These are phyloP conservation scores for Pythium coloratum DNA, from an alignment of 352 stramenopile genomes.

Conservation along the genomic window DNA sequence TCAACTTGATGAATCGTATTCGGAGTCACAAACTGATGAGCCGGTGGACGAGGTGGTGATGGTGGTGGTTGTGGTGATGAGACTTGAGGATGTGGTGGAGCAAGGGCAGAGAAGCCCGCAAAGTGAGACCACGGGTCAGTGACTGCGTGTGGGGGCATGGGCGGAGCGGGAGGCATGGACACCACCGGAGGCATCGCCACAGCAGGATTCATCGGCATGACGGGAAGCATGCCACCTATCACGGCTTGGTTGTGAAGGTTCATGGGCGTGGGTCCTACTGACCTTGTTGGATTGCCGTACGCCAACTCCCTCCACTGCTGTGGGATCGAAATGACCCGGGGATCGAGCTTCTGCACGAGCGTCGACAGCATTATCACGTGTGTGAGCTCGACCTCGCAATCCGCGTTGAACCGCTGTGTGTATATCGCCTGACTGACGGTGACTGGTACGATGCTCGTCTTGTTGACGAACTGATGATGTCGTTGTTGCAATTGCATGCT, in stretches of 20 bases:
- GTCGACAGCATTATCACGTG: not conserved
- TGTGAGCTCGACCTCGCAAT: not conserved
- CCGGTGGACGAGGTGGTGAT: too few relatives aligned
- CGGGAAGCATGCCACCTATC: not conserved
- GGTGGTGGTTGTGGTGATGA: too few relatives aligned
- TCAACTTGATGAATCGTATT: too few relatives aligned
- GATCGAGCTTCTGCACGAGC: not conserved
- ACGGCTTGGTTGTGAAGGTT: not conserved
- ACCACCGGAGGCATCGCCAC: not conserved
- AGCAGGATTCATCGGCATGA: not conserved
- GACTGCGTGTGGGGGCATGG: too few relatives aligned
- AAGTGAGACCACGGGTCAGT: not conserved
- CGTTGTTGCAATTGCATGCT: not conserved
- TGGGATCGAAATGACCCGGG: not conserved
- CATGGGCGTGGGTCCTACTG: not conserved
- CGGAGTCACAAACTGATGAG: not conserved
- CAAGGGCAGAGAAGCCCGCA: not conserved
- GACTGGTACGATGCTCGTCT: not conserved
- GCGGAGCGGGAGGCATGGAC: not conserved
- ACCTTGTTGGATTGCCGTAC: not conserved
- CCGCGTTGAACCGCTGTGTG: not conserved
- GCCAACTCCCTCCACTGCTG: conserved; percentile 2
- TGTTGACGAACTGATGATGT: not conserved
- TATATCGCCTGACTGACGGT: not conserved
- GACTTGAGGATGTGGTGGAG: not conserved